phyloP scores from a whole-genome alignment of 1,139 yeast genomes.

The Groenewaldozyma auringiensis region DNA sequence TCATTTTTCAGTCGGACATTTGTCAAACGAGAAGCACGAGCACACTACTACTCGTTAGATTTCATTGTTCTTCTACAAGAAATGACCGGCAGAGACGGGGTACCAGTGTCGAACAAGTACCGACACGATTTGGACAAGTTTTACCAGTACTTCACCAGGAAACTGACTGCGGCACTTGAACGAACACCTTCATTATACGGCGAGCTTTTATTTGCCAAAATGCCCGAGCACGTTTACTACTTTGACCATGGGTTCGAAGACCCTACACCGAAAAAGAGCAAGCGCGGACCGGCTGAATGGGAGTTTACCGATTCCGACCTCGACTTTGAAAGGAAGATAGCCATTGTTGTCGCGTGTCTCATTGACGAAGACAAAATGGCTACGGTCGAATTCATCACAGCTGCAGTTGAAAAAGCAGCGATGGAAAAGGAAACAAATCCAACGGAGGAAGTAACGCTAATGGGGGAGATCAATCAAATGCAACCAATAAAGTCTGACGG shows the following conservation, averaged over 20 bases:
- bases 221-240: slow-evolving; percentile 41
- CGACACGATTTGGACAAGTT: slow-evolving; percentile 60
- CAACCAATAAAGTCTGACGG: slow-evolving; percentile 17
- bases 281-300: slow-evolving; percentile 14
- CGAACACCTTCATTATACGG: slow-evolving; percentile 52
- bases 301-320: slow-evolving; percentile 20
- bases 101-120: slow-evolving; percentile 35
- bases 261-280: slow-evolving; percentile 13
- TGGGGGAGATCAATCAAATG: slow-evolving; percentile 10
- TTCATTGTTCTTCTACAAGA: slow-evolving; percentile 52
- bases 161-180: slow-evolving; percentile 44
- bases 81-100: slow-evolving; percentile 34
- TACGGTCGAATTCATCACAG: slow-evolving; percentile 39
- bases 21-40: slow-evolving; percentile 52
- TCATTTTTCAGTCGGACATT: slow-evolving; percentile 68
- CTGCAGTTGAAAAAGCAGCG: slow-evolving; percentile 22
- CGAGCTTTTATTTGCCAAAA: slow-evolving; percentile 61
- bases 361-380: slow-evolving; percentile 39
- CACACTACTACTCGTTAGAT: slow-evolving; percentile 64
- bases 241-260: slow-evolving; percentile 51
- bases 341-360: slow-evolving; percentile 44
- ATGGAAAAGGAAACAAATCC: slow-evolving; percentile 1
- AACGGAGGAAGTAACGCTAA: slow-evolving; percentile 6
- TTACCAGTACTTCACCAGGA: slow-evolving; percentile 57
- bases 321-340: slow-evolving; percentile 24